Evolutionary conservation across 78 protist genomes (phyloP).

Genomic region (Dictyostelium firmibasis): DNA sequence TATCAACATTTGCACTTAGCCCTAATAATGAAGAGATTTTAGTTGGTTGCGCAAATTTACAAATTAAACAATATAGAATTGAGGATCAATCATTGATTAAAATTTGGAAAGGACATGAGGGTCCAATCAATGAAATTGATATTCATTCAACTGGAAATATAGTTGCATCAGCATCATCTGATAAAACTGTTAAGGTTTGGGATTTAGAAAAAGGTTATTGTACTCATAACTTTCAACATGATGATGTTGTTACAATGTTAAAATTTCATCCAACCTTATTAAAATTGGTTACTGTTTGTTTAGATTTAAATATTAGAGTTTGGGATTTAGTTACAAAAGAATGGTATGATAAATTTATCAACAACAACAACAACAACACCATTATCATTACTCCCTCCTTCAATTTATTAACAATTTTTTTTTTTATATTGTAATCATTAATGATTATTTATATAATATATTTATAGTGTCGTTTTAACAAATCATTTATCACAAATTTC

Average conservation of each 20-base stretch:
- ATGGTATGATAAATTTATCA: conserved; percentile 46
- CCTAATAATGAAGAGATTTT: conserved; percentile 17
- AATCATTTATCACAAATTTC: conserved; percentile 53
- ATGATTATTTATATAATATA: too few relatives aligned
- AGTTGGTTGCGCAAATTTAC: conserved; percentile 20
- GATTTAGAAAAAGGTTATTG: conserved; percentile 80
- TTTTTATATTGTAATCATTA: too few relatives aligned
- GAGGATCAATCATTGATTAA: conserved; percentile 23
- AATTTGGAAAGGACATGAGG: conserved; percentile 61
- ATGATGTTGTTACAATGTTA: conserved; percentile 32
- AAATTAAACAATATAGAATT: conserved; percentile 22
- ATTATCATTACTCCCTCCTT: too few relatives aligned
- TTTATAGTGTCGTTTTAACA: conserved; percentile 16
- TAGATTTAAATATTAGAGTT: conserved; percentile 64
- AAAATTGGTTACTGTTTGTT: conserved; percentile 24
- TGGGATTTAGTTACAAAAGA: conserved; percentile 72
- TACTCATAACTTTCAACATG: conserved; percentile 71
- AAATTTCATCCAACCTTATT: conserved; percentile 63
- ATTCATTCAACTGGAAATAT: conserved; percentile 52
- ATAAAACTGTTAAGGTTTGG: conserved; percentile 69
- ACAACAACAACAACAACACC: too few relatives aligned
- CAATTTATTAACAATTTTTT: not conserved
- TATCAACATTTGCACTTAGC: conserved; percentile 34
- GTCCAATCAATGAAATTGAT: conserved; percentile 52
- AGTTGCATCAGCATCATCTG: conserved; percentile 69